Base-by-base conservation (phyloP, 1,284 basidiomycete genomes). In the Agaricales sp. region DNA sequence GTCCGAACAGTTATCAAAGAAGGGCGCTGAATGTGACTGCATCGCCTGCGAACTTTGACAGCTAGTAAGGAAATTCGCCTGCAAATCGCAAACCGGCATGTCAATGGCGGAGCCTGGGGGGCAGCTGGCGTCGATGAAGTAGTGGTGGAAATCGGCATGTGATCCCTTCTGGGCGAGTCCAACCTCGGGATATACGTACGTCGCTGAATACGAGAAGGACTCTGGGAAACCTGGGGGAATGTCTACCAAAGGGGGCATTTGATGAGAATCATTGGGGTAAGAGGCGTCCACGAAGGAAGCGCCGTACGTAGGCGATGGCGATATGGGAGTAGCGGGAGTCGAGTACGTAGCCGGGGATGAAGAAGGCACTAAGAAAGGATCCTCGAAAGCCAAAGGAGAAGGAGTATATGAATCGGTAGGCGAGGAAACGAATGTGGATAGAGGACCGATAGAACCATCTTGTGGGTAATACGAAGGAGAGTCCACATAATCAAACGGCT, bases 211-310 rank as follows among this genome's bases (percentile, higher is more conserved):
- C 8, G 39, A 41, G 39, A 41, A 18, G 4, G 39, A 41, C 39
- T 41, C 39, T 20, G 39, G 39, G 39, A 41, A 41, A 16, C 16
- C 16, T 41, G 39, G 16, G 4, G 39, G 39, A 11, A 41, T 41
- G 39, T 41, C 39, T 18, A 41, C 39, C 39, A 41, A 20, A 41
- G 39, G 39, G 8, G 39, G 39, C 39, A 41, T 41, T 16, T 41
- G 39, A n/a, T n/a, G n/a, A 16, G n/a, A 8, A 41, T 41, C 39
- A 16, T 18, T 30, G 26, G 26, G 6, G 26, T 14, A 30, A 30
- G 26, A 30, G 26, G 14, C 26, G 26, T 30, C 26, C 26, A 30
- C 14, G n/a, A n/a, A n/a, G n/a, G n/a, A n/a, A n/a, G n/a, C n/a
- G n/a, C n/a, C n/a, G 26, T 30, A 30, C 14, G 26, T 6, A 14